These are phyloP conservation scores for Candida endomychidarum DNA, from an alignment of 805 yeast species.

Conservation along the genomic window DNA sequence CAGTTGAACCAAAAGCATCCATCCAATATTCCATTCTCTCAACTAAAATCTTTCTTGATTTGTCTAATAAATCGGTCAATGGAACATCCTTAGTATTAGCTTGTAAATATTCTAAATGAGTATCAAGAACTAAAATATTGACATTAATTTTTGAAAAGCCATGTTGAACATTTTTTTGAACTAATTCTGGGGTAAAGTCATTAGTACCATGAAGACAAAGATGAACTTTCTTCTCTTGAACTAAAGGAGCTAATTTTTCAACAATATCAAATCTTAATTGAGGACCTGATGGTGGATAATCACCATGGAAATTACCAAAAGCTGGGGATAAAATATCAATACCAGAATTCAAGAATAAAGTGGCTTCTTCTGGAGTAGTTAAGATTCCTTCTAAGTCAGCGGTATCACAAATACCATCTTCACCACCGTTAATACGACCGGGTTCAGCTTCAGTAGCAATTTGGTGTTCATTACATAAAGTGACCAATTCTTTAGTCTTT, in stretches of 20 bases:
- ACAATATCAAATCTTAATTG: conserved; percentile 21
- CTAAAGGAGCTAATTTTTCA: conserved; percentile 22
- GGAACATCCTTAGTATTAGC: conserved; percentile 21
- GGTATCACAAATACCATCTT: conserved; percentile 30
- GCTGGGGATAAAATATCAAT: conserved; percentile 38
- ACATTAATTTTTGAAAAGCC: conserved; percentile 35
- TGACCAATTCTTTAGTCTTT: conserved; percentile 28
- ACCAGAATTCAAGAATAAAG: conserved; percentile 30
- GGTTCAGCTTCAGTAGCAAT: conserved; percentile 40
- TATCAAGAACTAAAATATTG: conserved; percentile 28
- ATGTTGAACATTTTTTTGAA: conserved; percentile 21
- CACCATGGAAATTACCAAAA: conserved; percentile 39
- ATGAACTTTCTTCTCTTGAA: conserved; percentile 18
- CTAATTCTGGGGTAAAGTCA: conserved; percentile 26
- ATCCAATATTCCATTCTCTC: conserved; percentile 28
- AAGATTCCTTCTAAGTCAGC: conserved; percentile 28
- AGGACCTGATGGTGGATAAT: conserved; percentile 34
- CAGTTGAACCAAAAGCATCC: conserved; percentile 25
- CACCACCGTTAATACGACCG: conserved; percentile 39
- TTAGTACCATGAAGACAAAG: conserved; percentile 37
- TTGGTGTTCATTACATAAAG: conserved; percentile 23
- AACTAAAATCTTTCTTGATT: conserved; percentile 21
- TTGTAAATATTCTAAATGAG: conserved; percentile 23
- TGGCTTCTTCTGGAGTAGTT: conserved; percentile 32
- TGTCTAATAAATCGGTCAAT: conserved; percentile 27